Conservation (phyloP, 306 rosid genomes). For the Prinsepia uniflora region DNA sequence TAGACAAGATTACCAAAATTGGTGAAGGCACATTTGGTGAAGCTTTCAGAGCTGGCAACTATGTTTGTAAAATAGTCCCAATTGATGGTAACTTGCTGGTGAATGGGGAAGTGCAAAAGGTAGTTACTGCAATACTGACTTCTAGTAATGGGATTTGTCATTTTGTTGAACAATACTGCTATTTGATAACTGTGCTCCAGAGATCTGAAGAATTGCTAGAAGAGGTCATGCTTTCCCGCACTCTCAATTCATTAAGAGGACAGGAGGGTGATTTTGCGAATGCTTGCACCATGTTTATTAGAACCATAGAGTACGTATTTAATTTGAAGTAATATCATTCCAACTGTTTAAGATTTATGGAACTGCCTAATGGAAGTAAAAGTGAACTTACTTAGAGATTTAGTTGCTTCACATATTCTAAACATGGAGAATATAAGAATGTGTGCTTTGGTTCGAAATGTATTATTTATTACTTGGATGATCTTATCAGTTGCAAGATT, state of each 20-base stretch:
- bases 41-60: conserved; percentile 75
- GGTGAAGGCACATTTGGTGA: conserved; percentile 98
- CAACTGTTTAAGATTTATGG: background rate
- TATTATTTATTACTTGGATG: background rate
- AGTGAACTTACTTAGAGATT: background rate
- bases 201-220: conserved; percentile 81
- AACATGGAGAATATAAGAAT: background rate
- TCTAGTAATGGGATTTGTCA: background rate
- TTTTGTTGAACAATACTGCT: conserved; percentile 16
- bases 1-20: conserved; percentile 53
- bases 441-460: background rate
- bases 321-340: conserved; percentile 16
- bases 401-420: conserved; percentile 2
- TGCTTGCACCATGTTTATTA: conserved; percentile 65
- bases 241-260: conserved; percentile 71
- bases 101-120: conserved; percentile 92
- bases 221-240: conserved; percentile 84
- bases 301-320: conserved; percentile 64
- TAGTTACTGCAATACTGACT: conserved; percentile 24
- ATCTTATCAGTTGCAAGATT: conserved; percentile 13
- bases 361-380: background rate
- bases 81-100: conserved; percentile 76
- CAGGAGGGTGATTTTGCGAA: conserved; percentile 37
- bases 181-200: conserved; percentile 40
- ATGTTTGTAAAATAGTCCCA: conserved; percentile 91